Base-by-base conservation (phyloP, 2,329 filamentous ascomycete species). In the Pezicula radicicola region DNA sequence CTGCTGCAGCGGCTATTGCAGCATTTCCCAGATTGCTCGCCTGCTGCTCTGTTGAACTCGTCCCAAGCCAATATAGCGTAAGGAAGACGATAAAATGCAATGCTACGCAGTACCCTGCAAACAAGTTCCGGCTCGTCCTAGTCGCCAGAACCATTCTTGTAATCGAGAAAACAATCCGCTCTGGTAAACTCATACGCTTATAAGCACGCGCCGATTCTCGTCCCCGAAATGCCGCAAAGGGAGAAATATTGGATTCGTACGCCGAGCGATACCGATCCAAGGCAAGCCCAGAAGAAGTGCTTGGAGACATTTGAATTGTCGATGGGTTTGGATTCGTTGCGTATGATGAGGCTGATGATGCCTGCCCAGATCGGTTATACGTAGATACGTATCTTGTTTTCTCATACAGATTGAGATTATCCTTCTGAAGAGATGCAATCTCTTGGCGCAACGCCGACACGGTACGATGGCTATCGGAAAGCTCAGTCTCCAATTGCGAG, bases 331-430 rank as follows among this genome's bases (percentile, higher is more conserved):
- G 86, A 62, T 87, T 91, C 51, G 77, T 76, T 36, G 80, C 77
- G 40, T 85, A 88, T n/a, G 85, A 84, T 12, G 84, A 84, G 13
- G 81, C 80, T 5, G 82, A 82, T 10, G 84, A 82, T 37, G 74
- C 71, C 6, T 79, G 78, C 13, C 79, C 81, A 43, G 81, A 81
- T 49, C 92, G 85, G 69, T 87, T 96, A 75, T 97, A 99, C 2
- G 90, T 92, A 6, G 91, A 96, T 21, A 97, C 85, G 68, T 99
- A 99, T 60, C 94, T 84, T 16, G 93, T 96, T 79, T 97, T 99
- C 71, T 99, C 94, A 69, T 99, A 99, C 7, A 99, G 79, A 62
- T 88, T 91, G 35, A 99, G 78, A 67, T 99, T 99, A 71, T 99
- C 94, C 68, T 92, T 96, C 66, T 99, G 95, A 39, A 99, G 76